phyloP scores from a whole-genome alignment of 2,329 filamentous ascomycete species.

The Dactylellina cionopaga region DNA sequence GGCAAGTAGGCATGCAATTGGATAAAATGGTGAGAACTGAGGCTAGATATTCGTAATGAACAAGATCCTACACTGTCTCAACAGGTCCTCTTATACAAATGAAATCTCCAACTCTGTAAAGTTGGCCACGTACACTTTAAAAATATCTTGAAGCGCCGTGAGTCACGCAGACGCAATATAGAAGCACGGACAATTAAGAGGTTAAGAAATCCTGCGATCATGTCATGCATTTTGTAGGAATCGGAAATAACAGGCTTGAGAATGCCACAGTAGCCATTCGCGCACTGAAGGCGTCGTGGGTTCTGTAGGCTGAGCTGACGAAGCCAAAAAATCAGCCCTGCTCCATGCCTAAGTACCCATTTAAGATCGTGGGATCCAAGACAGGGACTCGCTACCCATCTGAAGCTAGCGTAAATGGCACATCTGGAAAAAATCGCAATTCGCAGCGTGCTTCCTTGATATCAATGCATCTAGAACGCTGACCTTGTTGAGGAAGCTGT shows the following conservation, averaged over 20 bases:
- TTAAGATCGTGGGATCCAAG: background rate
- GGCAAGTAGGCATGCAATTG: too few relatives aligned
- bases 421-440: background rate
- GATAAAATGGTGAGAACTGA: too few relatives aligned
- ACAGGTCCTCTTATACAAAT: too few relatives aligned
- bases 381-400: background rate
- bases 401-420: background rate
- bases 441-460: background rate
- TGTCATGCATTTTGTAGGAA: background rate
- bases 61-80: too few relatives aligned
- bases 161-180: constrained; percentile 37
- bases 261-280: constrained; percentile 38
- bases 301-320: constrained; percentile 1
- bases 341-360: background rate
- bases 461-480: background rate
- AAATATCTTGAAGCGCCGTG: constrained; percentile 11
- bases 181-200: background rate
- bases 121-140: constrained; percentile 33
- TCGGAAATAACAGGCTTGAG: background rate
- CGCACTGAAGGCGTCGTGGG: background rate
- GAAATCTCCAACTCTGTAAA: background rate
- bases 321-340: constrained; percentile 13
- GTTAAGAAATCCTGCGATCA: background rate
- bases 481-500: too few relatives aligned
- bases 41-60: too few relatives aligned